Evolutionary conservation across 2,329 filamentous ascomycete genomes (phyloP), one percentile per base, ranked within the genome.

Genomic region (Sarocladium brachiariae): DNA sequence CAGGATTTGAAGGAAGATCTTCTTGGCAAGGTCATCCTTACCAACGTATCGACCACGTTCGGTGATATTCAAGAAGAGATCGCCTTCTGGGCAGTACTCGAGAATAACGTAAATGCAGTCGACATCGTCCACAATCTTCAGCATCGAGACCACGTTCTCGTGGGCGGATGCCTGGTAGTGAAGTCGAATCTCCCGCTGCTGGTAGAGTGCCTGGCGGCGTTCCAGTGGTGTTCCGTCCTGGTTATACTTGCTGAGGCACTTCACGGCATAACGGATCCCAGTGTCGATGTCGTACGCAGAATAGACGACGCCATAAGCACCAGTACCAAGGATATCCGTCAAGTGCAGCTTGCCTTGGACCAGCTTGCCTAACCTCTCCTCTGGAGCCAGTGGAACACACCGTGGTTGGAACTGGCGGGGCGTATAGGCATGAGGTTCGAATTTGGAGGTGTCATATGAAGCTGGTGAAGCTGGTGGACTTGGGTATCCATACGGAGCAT

Each of bases 251-350:
- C 89, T 93, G 65, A 99, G 79, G 54, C 91, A 92, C 77, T 99
- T 99, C 64, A 99, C 92, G 56, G 93, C 93, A 75, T 95, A 99
- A 57, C 82, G 84, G 52, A 83, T 79, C 65, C 86, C 81, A 58
- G 84, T 92, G 65, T 85, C 84, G 65, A 92, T 81, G 71, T 93
- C 91, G 70, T 87, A 76, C 62, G 91, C 91, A 57, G 84, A 83
- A 73, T 97, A 97, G 23, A 99, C 93, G 37, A 96, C 91, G 57
- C 93, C 93, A 70, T 99, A 99, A 52, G 93, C 93, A 59, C 93
- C 93, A 48, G 92, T 88, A 57, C 93, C 93, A 55, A 97, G 79
- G 60, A 97, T 88, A 55, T 83, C 81, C 56, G 84, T 89, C 62
- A 97, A 75, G 72, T 92, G 85, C 59, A 96, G 78, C 65, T 87